These are phyloP conservation scores for Penicillium sp. DNA, from an alignment of 2,329 filamentous ascomycete genomes.

Conservation along the genomic window DNA sequence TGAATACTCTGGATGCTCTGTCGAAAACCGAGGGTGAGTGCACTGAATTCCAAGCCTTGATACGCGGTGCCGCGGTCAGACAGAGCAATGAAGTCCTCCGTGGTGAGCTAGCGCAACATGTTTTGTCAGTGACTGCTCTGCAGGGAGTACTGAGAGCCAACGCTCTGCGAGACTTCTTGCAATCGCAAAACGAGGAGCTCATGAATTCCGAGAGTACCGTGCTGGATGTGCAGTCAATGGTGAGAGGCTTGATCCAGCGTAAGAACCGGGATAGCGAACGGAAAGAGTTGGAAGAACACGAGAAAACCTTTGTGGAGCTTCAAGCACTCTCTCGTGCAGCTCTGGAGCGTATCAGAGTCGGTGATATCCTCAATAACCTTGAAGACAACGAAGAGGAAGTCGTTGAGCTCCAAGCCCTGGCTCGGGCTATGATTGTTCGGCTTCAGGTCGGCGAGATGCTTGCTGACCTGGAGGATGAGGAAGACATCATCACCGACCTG, in stretches of 20 bases:
- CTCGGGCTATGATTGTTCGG: slow-evolving; percentile 76
- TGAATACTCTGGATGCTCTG: slow-evolving; percentile 42
- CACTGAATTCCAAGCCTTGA: slow-evolving; percentile 46
- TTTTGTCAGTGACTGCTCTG: slow-evolving; percentile 27
- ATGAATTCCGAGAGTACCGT: slow-evolving; percentile 45
- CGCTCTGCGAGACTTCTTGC: slow-evolving; percentile 32
- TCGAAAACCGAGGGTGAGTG: slow-evolving; percentile 43
- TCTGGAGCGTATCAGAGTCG: slow-evolving; percentile 41
- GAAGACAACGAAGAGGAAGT: slow-evolving; percentile 67
- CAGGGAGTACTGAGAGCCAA: slow-evolving; percentile 38
- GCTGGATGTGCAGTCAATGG: slow-evolving; percentile 53
- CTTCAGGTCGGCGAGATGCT: slow-evolving; percentile 72
- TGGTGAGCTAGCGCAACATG: slow-evolving; percentile 30
- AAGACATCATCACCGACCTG: slow-evolving; percentile 71
- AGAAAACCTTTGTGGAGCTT: slow-evolving; percentile 32
- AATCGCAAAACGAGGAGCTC: slow-evolving; percentile 40
- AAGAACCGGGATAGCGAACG: slow-evolving; percentile 31
- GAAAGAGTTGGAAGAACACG: slow-evolving; percentile 32
- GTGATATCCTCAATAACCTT: slow-evolving; percentile 65
- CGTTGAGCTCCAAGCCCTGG: slow-evolving; percentile 69
- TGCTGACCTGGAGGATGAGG: slow-evolving; percentile 75
- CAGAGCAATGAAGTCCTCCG: slow-evolving; percentile 27
- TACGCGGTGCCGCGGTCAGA: slow-evolving; percentile 41
- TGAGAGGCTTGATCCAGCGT: slow-evolving; percentile 44
- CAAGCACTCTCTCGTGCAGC: slow-evolving; percentile 45